Conservation (phyloP, 2,329 filamentous ascomycete genomes). For the Cordyceps militaris region DNA sequence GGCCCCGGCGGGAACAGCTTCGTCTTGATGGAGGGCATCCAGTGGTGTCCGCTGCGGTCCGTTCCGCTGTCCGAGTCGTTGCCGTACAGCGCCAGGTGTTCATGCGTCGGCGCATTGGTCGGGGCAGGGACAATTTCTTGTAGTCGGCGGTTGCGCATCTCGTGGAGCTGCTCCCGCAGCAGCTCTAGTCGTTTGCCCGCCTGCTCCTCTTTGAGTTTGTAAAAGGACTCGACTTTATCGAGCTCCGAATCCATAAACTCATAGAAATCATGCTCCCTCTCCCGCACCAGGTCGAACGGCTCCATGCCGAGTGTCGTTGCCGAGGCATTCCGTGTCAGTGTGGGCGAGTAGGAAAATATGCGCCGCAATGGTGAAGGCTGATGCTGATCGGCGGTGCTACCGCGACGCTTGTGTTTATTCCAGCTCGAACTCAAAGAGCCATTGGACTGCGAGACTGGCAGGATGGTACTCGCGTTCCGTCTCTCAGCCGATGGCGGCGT, state of each 20-base stretch:
- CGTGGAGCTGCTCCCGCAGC: slow-evolving; percentile 78
- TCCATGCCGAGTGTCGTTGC: slow-evolving; percentile 32
- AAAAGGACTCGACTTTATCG: slow-evolving; percentile 88
- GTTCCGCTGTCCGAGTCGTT: slow-evolving; percentile 20
- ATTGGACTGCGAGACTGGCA: not conserved
- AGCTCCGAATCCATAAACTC: slow-evolving; percentile 76
- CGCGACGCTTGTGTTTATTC: slow-evolving; percentile 1
- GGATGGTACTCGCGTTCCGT: slow-evolving; percentile 2
- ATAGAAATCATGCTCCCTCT: slow-evolving; percentile 79
- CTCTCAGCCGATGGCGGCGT: not conserved
- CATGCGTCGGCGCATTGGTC: not conserved
- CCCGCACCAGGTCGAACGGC: slow-evolving; percentile 55
- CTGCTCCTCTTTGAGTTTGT: slow-evolving; percentile 80
- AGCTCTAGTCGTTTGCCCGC: slow-evolving; percentile 63
- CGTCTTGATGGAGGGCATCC: slow-evolving; percentile 48
- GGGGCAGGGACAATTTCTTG: slow-evolving; percentile 42
- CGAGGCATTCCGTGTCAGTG: slow-evolving; percentile 19
- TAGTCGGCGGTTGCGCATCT: slow-evolving; percentile 80
- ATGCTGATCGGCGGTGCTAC: slow-evolving; percentile 19
- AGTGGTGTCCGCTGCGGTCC: slow-evolving; percentile 19
- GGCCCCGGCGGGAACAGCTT: slow-evolving; percentile 50
- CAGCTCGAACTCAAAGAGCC: not conserved
- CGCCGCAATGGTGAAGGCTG: slow-evolving; percentile 28
- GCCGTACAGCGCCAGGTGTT: slow-evolving; percentile 30
- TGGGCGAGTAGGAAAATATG: slow-evolving; percentile 28